phyloP scores from a whole-genome alignment of 1,284 basidiomycete species.

The Peniophora sp. region DNA sequence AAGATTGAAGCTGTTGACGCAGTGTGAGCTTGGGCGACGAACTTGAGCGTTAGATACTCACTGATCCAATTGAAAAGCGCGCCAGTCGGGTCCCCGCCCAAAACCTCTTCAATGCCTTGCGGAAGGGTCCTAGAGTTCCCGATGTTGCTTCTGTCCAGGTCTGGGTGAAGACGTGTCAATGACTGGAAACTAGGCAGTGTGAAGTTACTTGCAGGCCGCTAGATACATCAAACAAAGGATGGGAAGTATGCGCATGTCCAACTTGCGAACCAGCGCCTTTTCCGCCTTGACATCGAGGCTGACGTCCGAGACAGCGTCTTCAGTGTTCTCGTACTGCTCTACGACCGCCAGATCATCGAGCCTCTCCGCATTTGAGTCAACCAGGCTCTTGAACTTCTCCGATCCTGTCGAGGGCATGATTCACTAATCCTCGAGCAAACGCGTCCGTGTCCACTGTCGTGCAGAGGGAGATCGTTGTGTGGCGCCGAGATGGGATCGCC shows the following conservation, averaged over 20 bases:
- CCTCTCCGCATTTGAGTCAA: too few species aligned
- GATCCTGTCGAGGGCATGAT: too few species aligned
- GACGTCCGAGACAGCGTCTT: neutral
- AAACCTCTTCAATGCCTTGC: conserved; percentile 45
- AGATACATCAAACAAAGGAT: conserved; percentile 66
- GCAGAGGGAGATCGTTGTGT: too few species aligned
- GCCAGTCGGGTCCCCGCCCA: conserved; percentile 62
- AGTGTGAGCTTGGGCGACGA: too few species aligned
- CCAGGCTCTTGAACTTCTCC: too few species aligned
- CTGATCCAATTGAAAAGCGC: conserved; percentile 66
- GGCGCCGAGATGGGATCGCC: too few species aligned
- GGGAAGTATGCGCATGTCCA: conserved; percentile 62
- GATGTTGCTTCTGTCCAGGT: conserved; percentile 66
- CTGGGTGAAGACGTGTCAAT: conserved; percentile 22
- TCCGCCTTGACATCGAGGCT: conserved; percentile 16
- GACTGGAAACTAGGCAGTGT: neutral
- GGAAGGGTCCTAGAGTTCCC: conserved; percentile 72
- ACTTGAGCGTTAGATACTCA: neutral
- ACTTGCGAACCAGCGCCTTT: conserved; percentile 57
- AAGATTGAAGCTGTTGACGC: conserved; percentile 40
- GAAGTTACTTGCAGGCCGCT: conserved; percentile 51
- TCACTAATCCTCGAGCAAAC: too few species aligned
- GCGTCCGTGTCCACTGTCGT: too few species aligned
- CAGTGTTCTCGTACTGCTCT: neutral
- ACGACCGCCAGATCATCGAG: too few species aligned